Evolutionary conservation across 2,329 filamentous ascomycete species (phyloP).

Genomic region (Aspergillus fijiensis): DNA sequence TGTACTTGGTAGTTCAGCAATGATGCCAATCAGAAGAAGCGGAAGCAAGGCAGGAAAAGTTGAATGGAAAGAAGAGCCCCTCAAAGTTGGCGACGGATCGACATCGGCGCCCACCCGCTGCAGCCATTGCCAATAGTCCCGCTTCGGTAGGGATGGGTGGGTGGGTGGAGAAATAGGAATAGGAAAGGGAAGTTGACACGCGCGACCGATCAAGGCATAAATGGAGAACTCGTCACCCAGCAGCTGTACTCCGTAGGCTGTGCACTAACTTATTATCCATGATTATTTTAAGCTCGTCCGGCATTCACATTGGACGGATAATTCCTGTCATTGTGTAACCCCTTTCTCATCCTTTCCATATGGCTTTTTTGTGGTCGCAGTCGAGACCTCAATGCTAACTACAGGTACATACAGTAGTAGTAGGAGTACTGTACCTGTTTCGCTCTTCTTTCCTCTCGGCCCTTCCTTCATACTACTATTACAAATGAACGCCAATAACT

Average conservation of each 20-base stretch:
- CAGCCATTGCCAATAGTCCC: constrained; percentile 40
- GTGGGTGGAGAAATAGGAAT: constrained; percentile 9
- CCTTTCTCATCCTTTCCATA: neutral
- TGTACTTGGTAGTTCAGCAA: neutral
- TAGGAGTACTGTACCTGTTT: too few relatives aligned
- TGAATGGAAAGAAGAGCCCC: too few relatives aligned
- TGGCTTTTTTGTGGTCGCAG: neutral
- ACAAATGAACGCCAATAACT: too few relatives aligned
- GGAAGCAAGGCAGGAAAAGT: constrained; percentile 29
- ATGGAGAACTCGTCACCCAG: constrained; percentile 11
- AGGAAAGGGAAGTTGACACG: constrained; percentile 9
- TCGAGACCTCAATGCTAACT: neutral
- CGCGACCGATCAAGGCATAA: neutral
- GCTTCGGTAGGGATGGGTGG: constrained; percentile 30
- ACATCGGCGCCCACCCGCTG: constrained; percentile 33
- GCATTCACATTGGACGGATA: constrained; percentile 8
- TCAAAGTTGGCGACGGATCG: constrained; percentile 34
- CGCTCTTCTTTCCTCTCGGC: too few relatives aligned
- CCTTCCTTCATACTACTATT: too few relatives aligned
- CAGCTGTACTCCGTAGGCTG: neutral
- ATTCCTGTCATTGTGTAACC: neutral
- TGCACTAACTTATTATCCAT: too few relatives aligned
- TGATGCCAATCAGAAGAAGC: constrained; percentile 28
- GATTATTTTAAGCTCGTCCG: constrained; percentile 18
- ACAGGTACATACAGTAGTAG: too few relatives aligned